phyloP scores from a whole-genome alignment of 805 yeast genomes.

The Candida quercuum region DNA sequence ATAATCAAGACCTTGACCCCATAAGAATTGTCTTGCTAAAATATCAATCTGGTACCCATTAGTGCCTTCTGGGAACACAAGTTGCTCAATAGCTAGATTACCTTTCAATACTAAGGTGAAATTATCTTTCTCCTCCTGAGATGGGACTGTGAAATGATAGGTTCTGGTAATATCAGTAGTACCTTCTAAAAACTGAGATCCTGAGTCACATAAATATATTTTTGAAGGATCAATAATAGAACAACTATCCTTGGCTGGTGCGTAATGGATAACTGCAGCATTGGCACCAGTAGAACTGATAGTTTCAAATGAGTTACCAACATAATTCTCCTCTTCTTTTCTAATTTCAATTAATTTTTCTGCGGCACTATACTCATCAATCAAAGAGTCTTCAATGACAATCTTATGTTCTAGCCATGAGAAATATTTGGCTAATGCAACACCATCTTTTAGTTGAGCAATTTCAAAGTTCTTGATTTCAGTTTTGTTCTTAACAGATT shows the following conservation, averaged over 20 bases:
- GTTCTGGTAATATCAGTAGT: constrained; percentile 96
- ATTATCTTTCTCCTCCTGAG: constrained; percentile 51
- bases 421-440: constrained; percentile 65
- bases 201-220: constrained; percentile 80
- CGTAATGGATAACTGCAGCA: constrained; percentile 71
- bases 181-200: constrained; percentile 89
- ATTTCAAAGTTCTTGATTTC: constrained; percentile 67
- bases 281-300: constrained; percentile 74
- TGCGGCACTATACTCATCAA: constrained; percentile 66
- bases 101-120: constrained; percentile 90
- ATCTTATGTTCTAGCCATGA: constrained; percentile 78
- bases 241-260: constrained; percentile 56
- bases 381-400: constrained; percentile 29
- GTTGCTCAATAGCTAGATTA: constrained; percentile 77
- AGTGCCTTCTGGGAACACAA: constrained; percentile 71
- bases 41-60: constrained; percentile 75
- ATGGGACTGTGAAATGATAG: constrained; percentile 56
- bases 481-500: constrained; percentile 66
- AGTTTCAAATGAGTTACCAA: constrained; percentile 70
- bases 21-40: constrained; percentile 76
- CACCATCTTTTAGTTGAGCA: constrained; percentile 83
- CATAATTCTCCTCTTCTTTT: constrained; percentile 46
- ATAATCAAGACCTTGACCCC: constrained; percentile 80
- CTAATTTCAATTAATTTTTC: constrained; percentile 53
- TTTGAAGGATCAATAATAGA: constrained; percentile 59